Evolutionary conservation across 371 early-diverging fungal genomes (phyloP), one percentile per base, ranked within the genome.

Genomic region (Syncephalastrum racemosum): DNA sequence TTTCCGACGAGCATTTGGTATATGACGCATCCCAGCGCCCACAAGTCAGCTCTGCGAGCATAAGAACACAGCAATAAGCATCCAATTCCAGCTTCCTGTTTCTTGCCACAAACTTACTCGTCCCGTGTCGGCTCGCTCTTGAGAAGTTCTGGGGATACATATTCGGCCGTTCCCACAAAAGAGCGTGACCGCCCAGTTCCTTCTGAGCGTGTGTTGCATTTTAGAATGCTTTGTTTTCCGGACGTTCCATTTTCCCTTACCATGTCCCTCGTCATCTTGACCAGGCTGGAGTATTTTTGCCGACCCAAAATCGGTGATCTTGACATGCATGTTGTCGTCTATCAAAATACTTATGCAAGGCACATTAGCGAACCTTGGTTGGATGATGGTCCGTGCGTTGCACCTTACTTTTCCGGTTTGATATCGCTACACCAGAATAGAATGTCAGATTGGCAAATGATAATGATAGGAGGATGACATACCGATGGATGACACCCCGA

Each of bases 1-100:
- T 80, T 75, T 5, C 98, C 99, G 19, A 90, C 83, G 12, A 96
- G 71, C 79, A 99, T 73, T 73, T 99, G 99, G 74, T 89, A 99
- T 4, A 97, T 82, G 14, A 99, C 97, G 73, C 98, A 97, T 2
- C 98, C 99, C 19, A 99, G 69, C 12, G 99, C 95, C 99, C 99
- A 99, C 22, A 94, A 76, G 71, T 99, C 99, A 4, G 96, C 91
- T 50, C 90, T 86, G 53, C 36, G 10, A 31, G 27, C 6, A 31
- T 0, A 31, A 31, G 8, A 31, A 8, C 1, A 50, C 8, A 4
- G 20, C 10, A 18, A 22, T 20, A 2, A 31, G 36, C 31, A 31
- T 6, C 53, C 4, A 43, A 36, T 15, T 16, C 13, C 16, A 18
- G 39, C 4, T 48, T 13, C 44, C 7, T 31, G 12, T 54, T 41